Evolutionary conservation across 805 yeast species (phyloP).

Genomic region (Hyphopichia homilentoma): DNA sequence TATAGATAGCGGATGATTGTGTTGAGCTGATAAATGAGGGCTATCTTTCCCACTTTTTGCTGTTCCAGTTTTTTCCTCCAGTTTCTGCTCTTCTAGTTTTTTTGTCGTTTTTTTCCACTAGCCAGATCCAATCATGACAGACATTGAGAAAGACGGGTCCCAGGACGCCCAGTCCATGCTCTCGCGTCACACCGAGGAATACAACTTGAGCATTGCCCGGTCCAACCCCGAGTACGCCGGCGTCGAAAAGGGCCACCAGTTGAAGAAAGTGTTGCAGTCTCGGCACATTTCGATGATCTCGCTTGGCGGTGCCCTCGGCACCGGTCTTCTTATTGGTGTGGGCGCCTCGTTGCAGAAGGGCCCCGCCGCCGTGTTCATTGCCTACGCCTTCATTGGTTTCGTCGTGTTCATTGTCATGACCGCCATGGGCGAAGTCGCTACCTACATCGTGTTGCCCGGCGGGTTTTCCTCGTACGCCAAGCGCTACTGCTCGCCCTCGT

Average conservation of each 20-base stretch:
- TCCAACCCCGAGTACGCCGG: slow-evolving; percentile 31
- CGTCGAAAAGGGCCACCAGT: neutral
- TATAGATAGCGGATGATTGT: too few relatives aligned
- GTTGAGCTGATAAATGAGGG: too few relatives aligned
- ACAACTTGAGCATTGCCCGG: slow-evolving; percentile 42
- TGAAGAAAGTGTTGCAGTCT: neutral
- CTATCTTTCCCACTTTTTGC: too few relatives aligned
- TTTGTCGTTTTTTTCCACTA: too few relatives aligned
- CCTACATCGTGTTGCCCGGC: slow-evolving; percentile 61
- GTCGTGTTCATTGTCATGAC: slow-evolving; percentile 68
- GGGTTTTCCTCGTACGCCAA: slow-evolving; percentile 66
- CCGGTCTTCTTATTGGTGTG: slow-evolving; percentile 26
- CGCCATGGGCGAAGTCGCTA: slow-evolving; percentile 66
- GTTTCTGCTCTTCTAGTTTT: too few relatives aligned
- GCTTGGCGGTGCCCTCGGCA: slow-evolving; percentile 33
- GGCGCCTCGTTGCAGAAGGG: slow-evolving; percentile 32
- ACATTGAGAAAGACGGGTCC: too few relatives aligned
- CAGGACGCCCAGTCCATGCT: too few relatives aligned
- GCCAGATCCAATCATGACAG: too few relatives aligned
- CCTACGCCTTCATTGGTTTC: slow-evolving; percentile 68
- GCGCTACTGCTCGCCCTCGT: slow-evolving; percentile 61
- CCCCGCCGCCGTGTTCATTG: slow-evolving; percentile 59
- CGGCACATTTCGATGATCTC: slow-evolving; percentile 34
- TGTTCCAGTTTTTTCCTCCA: too few relatives aligned
- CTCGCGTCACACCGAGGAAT: slow-evolving; percentile 44